These are phyloP conservation scores for Tympanopsis confertula DNA, from an alignment of 2,329 filamentous ascomycete genomes.

Conservation along the genomic window DNA sequence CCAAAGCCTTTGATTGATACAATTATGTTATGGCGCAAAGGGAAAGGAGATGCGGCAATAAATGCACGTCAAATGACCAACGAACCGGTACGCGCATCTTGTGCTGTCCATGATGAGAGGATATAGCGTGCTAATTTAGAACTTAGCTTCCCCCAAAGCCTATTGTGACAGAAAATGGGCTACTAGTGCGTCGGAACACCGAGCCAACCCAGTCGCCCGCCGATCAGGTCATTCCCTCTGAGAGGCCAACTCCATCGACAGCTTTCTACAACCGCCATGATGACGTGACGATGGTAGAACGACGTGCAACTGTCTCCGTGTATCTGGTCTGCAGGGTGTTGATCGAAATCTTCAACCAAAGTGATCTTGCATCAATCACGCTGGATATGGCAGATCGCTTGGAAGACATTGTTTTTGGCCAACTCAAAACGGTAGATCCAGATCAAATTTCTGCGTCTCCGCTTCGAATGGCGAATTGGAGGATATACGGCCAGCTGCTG, in stretches of 20 bases:
- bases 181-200: conserved; percentile 41
- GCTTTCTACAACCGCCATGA: conserved; percentile 45
- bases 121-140: not conserved
- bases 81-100: not conserved
- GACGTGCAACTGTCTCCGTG: conserved; percentile 85
- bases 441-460: conserved; percentile 69
- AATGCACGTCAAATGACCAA: conserved; percentile 16
- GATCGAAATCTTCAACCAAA: conserved; percentile 88
- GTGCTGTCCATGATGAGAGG: not conserved
- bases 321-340: conserved; percentile 90
- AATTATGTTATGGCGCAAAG: conserved; percentile 96
- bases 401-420: conserved; percentile 92
- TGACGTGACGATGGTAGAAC: conserved; percentile 68
- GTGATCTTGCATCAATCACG: conserved; percentile 69
- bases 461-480: conserved; percentile 87
- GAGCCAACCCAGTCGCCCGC: conserved; percentile 46
- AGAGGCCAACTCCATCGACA: not conserved
- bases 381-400: conserved; percentile 87
- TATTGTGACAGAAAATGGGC: conserved; percentile 37
- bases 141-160: conserved; percentile 24
- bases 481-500: conserved; percentile 79
- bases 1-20: conserved; percentile 92
- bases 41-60: conserved; percentile 82
- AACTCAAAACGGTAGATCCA: conserved; percentile 77
- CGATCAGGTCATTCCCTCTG: conserved; percentile 6